Percentiles rank a stretch among this genome's conserved stretches.
Conservation (phyloP, 108 stramenopile species). For the Skeletonema costatum region DNA sequence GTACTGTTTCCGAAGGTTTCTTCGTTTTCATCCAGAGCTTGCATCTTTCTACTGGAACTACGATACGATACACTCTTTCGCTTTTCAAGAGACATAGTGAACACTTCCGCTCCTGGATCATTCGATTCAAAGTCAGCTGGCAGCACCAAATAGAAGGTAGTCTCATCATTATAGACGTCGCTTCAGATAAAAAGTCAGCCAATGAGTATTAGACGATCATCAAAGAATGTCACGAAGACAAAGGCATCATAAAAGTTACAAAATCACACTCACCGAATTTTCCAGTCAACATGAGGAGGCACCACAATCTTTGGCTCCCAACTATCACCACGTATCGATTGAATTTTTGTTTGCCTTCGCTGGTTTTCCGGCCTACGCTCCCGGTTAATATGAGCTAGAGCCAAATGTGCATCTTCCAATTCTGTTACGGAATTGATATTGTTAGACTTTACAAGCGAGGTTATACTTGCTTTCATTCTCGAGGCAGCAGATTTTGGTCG, state of each 20-base stretch:
- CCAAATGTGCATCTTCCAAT: background rate
- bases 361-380: background rate
- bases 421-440: background rate
- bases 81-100: background rate
- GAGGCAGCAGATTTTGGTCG: background rate
- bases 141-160: conserved; percentile 31
- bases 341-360: background rate
- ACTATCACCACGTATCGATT: background rate
- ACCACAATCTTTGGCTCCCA: conserved; percentile 31
- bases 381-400: background rate
- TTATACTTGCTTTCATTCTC: background rate
- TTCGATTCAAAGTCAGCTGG: conserved; percentile 24
- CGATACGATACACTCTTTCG: conserved; percentile 18
- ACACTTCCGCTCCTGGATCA: conserved; percentile 17
- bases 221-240: background rate
- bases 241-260: background rate
- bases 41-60: background rate
- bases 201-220: background rate
- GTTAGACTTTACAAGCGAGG: background rate
- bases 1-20: background rate
- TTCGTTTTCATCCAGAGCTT: conserved; percentile 1
- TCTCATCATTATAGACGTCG: conserved; percentile 29
- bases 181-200: background rate
- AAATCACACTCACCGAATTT: conserved; percentile 11
- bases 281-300: conserved; percentile 30